These are phyloP conservation scores for Striga hermonthica DNA, from an alignment of 305 asterid genomes.

Conservation along the genomic window DNA sequence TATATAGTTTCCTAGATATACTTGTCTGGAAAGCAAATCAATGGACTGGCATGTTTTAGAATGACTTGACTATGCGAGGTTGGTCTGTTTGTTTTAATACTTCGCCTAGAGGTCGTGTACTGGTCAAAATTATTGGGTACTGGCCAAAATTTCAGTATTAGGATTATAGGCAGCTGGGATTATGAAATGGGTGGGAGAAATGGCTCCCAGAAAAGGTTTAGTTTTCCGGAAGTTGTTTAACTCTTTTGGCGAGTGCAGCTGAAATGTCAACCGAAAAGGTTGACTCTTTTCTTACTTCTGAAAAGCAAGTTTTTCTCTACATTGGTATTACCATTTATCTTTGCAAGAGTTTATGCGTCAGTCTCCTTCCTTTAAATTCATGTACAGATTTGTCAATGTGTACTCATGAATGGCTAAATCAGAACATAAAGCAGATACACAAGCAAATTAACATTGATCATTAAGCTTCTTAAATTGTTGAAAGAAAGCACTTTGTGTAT, in stretches of 20 bases:
- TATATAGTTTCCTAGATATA: constrained; percentile 20
- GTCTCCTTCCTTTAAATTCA: not conserved
- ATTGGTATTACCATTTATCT: not conserved
- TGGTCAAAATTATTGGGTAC: too few relatives aligned
- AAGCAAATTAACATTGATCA: not conserved
- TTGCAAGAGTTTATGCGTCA: constrained; percentile 7
- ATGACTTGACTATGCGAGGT: not conserved
- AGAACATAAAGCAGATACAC: not conserved
- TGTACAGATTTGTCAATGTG: not conserved
- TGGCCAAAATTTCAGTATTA: not conserved
- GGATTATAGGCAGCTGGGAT: not conserved
- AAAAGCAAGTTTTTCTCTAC: not conserved
- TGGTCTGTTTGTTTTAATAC: not conserved
- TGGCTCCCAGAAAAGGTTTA: constrained; percentile 1
- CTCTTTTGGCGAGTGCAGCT: not conserved
- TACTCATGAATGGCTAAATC: not conserved
- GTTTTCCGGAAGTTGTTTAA: not conserved
- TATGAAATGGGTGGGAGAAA: constrained; percentile 14
- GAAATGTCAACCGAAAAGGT: not conserved
- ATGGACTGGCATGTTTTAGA: constrained; percentile 4
- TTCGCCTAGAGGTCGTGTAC: not conserved
- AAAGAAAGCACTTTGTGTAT: not conserved
- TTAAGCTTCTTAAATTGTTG: not conserved
- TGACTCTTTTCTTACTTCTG: not conserved
- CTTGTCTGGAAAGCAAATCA: constrained; percentile 4